phyloP scores from a whole-genome alignment of 2,329 filamentous ascomycete species.

The Fonsecaea pedrosoi region DNA sequence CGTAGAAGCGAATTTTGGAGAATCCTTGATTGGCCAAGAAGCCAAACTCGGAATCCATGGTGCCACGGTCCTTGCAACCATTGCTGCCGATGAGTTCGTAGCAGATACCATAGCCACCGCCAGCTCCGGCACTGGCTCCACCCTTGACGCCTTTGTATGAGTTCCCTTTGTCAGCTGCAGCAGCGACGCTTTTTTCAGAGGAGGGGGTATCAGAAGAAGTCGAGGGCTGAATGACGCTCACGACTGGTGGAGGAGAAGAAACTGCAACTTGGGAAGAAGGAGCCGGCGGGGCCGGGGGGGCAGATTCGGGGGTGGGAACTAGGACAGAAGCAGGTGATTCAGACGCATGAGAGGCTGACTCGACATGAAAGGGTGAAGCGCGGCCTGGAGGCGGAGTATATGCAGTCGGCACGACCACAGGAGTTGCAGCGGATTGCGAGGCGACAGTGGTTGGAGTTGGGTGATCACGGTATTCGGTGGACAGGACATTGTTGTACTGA shows the following conservation, averaged over 20 bases:
- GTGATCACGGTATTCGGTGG: slow-evolving; percentile 45
- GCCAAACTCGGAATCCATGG: slow-evolving; percentile 71
- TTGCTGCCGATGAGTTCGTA: slow-evolving; percentile 65
- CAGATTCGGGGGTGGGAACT: slow-evolving; percentile 22
- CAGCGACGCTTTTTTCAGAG: neutral
- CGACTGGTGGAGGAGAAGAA: neutral
- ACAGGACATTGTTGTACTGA: slow-evolving; percentile 60
- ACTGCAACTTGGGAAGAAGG: neutral
- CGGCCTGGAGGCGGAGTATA: slow-evolving; percentile 16
- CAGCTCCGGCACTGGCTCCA: slow-evolving; percentile 13
- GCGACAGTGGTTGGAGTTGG: slow-evolving; percentile 24
- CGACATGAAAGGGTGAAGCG: slow-evolving; percentile 23
- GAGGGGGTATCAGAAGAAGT: slow-evolving; percentile 31
- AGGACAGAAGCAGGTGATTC: slow-evolving; percentile 11
- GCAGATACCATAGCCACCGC: slow-evolving; percentile 57
- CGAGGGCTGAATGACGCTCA: slow-evolving; percentile 3
- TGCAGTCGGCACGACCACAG: slow-evolving; percentile 3
- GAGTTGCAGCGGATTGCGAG: slow-evolving; percentile 4
- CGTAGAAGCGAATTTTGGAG: slow-evolving; percentile 75
- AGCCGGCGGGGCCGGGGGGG: slow-evolving; percentile 18
- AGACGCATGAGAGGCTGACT: slow-evolving; percentile 26
- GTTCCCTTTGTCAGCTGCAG: slow-evolving; percentile 4
- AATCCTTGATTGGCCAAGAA: slow-evolving; percentile 62
- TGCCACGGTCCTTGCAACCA: slow-evolving; percentile 69
- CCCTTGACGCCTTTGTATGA: slow-evolving; percentile 5